phyloP scores from a whole-genome alignment of 306 rosid species.

The Neltuma alba region DNA sequence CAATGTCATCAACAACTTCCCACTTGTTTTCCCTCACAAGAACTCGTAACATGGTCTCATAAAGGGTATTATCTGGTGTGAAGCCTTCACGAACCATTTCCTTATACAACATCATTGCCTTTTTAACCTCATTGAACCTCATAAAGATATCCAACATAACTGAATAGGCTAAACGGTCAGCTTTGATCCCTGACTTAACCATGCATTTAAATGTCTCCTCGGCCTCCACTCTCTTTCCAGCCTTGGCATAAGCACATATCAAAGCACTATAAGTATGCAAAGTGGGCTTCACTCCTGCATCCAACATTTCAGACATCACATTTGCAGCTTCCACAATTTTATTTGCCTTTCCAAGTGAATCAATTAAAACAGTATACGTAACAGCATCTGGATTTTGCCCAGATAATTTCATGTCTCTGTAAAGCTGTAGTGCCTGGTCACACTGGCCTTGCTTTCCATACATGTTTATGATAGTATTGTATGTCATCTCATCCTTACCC shows the following conservation, averaged over 20 bases:
- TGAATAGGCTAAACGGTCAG: constrained; percentile 80
- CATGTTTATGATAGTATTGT: constrained; percentile 90
- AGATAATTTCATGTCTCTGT: constrained; percentile 73
- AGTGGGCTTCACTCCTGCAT: constrained; percentile 84
- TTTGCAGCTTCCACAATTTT: constrained; percentile 73
- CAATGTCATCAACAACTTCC: constrained; percentile 61
- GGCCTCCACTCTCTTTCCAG: constrained; percentile 71
- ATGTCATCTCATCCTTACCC: constrained; percentile 96
- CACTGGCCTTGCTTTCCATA: constrained; percentile 80
- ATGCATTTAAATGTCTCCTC: constrained; percentile 78
- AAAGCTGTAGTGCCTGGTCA: constrained; percentile 74
- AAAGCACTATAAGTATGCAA: constrained; percentile 87
- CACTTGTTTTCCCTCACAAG: constrained; percentile 67
- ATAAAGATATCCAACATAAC: constrained; percentile 83
- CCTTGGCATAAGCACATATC: constrained; percentile 88
- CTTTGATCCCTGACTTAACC: constrained; percentile 79
- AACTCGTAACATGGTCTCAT: constrained; percentile 65
- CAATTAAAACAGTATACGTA: constrained; percentile 85
- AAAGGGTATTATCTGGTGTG: constrained; percentile 66
- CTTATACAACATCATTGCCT: constrained; percentile 64
- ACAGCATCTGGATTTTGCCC: constrained; percentile 82
- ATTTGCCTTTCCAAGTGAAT: constrained; percentile 91
- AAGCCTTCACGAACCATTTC: constrained; percentile 73
- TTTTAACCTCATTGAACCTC: constrained; percentile 75
- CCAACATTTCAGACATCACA: constrained; percentile 91